Evolutionary conservation across 1,284 basidiomycete species (phyloP), one percentile per base, ranked within the genome.

Genomic region (Mycosarcoma mackinlayi): DNA sequence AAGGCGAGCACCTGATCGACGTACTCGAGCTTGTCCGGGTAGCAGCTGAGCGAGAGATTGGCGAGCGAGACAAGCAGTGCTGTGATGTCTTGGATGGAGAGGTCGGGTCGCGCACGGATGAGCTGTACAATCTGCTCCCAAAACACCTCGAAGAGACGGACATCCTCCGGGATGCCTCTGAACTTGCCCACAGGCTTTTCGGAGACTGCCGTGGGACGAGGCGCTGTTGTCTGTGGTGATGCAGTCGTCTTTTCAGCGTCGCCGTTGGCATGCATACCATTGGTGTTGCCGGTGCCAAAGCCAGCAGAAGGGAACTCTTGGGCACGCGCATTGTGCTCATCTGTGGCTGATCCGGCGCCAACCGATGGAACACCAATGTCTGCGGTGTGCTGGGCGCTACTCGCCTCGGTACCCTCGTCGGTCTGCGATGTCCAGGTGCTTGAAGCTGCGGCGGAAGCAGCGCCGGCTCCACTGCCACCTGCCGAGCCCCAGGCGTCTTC

Each of bases 51-150:
- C 34, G 76, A 80, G 13, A 82, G 67, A 39, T 81, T 78, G 37
- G 74, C 69, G 25, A 82, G 72, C 28, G 79, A 76, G 33, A 81
- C 77, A 18, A 82, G 64, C 46, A 82, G 54, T 5, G 78, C 79
- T 13, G 80, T 77, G 30, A 74, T 78, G 49, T 82, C 80, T 44
- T 78, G 70, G 31, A 78, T 68, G 3, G 79, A 79, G n/a, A 82
- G 67, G 31, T 82, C 80, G 4, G 80, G 78, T n/a, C 80, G 65
- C 18, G 80, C 80, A 8, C 69, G 73, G 62, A 82, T 80, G 19
- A 82, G 77, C 54, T 76, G 65, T 13, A 81, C 77, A 24, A 82
- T 76, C 56, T 82, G 80, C 58, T 77, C 78, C 80, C 80, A 82
- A 30, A 82, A 82, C 10, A 82, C 79, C 49, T 82, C 80, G 56